These are phyloP conservation scores for Aspergillus caelatus DNA, from an alignment of 2,329 filamentous ascomycete genomes.

Conservation along the genomic window DNA sequence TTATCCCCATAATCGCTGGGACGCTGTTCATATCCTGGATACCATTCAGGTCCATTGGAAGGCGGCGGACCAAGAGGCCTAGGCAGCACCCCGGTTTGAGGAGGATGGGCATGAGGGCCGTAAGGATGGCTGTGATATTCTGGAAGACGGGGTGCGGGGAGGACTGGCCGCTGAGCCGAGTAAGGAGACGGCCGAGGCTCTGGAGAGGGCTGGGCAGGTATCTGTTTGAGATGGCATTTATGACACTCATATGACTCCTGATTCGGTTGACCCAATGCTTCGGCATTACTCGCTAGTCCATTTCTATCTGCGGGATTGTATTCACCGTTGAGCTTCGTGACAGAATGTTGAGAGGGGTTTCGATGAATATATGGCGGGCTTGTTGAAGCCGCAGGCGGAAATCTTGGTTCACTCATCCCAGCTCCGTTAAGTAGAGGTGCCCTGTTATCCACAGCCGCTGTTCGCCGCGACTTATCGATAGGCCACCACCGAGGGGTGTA, in stretches of 20 bases:
- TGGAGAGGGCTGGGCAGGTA: constrained; percentile 32
- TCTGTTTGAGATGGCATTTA: constrained; percentile 64
- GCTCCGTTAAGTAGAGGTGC: constrained; percentile 37
- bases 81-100: constrained; percentile 29
- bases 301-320: constrained; percentile 20
- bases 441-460: constrained; percentile 53
- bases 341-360: constrained; percentile 27
- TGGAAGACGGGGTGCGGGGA: constrained; percentile 35
- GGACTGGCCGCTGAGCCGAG: constrained; percentile 35
- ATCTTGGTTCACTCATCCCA: constrained; percentile 23
- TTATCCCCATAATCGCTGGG: constrained; percentile 33
- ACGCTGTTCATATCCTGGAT: constrained; percentile 40
- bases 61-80: constrained; percentile 33
- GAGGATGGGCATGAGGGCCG: constrained; percentile 32
- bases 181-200: constrained; percentile 41
- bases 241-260: constrained; percentile 69
- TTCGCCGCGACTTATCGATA: constrained; percentile 55
- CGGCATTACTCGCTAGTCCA: constrained; percentile 13
- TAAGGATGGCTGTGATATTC: constrained; percentile 36
- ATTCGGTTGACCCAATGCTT: constrained; percentile 3
- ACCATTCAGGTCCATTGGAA: constrained; percentile 35
- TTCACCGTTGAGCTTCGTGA: constrained; percentile 34
- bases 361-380: constrained; percentile 31
- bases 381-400: constrained; percentile 17
- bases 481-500: constrained; percentile 64